Conservation (phyloP, 371 early-diverging fungal species). For the Chytridium lagenaria region DNA sequence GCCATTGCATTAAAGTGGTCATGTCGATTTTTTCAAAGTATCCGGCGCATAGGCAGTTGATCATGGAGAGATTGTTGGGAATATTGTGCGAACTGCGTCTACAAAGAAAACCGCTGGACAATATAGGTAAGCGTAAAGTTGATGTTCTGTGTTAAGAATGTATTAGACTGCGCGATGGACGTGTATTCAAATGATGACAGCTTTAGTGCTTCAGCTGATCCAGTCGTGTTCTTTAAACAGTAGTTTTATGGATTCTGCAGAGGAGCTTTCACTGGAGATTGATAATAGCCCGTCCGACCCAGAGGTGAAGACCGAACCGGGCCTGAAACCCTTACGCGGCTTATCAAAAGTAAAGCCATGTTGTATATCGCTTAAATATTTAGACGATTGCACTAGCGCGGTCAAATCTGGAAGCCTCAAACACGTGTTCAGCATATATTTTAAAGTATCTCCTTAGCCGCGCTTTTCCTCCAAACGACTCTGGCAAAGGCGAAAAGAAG, state of each 20-base stretch:
- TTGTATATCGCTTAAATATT: constrained; percentile 14
- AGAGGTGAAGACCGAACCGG: too few relatives aligned
- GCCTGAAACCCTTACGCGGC: neutral
- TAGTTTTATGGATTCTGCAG: constrained; percentile 7
- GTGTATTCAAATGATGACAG: constrained; percentile 75
- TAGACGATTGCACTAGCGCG: neutral
- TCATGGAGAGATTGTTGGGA: constrained; percentile 82
- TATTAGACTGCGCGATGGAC: constrained; percentile 66
- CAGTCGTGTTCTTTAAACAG: constrained; percentile 64
- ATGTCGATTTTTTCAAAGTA: constrained; percentile 64
- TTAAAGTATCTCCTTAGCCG: constrained; percentile 29
- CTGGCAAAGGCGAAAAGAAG: constrained; percentile 53
- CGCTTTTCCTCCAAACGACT: neutral
- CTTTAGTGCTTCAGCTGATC: constrained; percentile 80
- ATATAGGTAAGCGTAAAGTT: constrained; percentile 60
- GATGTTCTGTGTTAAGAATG: too few relatives aligned
- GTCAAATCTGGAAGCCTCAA: constrained; percentile 19
- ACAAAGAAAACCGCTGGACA: constrained; percentile 35
- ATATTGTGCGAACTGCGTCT: constrained; percentile 64
- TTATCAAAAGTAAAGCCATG: neutral
- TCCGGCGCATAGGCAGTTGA: constrained; percentile 73
- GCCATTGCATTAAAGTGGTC: constrained; percentile 32
- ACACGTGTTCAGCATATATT: constrained; percentile 15
- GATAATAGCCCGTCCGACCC: too few relatives aligned
- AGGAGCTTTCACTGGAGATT: too few relatives aligned